Evolutionary conservation across 1,284 basidiomycete genomes (phyloP).

Genomic region (Waitea zeae): DNA sequence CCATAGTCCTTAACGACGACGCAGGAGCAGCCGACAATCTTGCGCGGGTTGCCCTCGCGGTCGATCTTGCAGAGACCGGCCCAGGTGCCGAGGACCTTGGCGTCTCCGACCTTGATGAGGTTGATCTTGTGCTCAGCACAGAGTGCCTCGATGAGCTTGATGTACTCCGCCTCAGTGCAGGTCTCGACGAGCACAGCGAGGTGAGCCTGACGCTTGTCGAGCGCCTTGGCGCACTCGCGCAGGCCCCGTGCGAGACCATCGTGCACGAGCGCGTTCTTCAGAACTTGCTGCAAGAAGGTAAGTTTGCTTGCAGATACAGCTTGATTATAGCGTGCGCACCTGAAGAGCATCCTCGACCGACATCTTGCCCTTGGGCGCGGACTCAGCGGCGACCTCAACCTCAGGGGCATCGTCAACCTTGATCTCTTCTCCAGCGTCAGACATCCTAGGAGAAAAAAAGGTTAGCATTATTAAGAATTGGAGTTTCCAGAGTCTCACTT

Average conservation of each 20-base stretch:
- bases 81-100: conserved; percentile 96
- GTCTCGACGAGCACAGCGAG: conserved; percentile 98
- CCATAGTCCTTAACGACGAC: conserved; percentile 99
- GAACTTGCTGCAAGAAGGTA: conserved; percentile 49
- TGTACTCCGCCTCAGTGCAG: conserved; percentile 98
- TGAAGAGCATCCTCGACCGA: conserved; percentile 96
- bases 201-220: conserved; percentile 98
- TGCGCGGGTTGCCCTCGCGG: conserved; percentile 95
- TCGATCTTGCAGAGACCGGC: conserved; percentile 99
- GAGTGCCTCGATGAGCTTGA: conserved; percentile 99
- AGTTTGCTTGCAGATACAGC: neutral
- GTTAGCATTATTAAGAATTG: neutral
- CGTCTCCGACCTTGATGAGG: conserved; percentile 96
- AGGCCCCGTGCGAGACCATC: conserved; percentile 97
- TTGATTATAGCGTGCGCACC: conserved; percentile 27
- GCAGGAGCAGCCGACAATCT: conserved; percentile 92
- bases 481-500: conserved; percentile 21
- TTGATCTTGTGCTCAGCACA: conserved; percentile 99
- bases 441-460: conserved; percentile 43
- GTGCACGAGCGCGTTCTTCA: conserved; percentile 94
- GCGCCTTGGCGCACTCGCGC: conserved; percentile 93
- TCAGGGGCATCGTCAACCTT: conserved; percentile 56
- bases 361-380: conserved; percentile 87
- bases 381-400: conserved; percentile 53
- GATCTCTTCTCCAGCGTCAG: conserved; percentile 97